These are phyloP conservation scores for Pythium phragmiticola DNA, from an alignment of 352 stramenopile genomes.

Conservation along the genomic window DNA sequence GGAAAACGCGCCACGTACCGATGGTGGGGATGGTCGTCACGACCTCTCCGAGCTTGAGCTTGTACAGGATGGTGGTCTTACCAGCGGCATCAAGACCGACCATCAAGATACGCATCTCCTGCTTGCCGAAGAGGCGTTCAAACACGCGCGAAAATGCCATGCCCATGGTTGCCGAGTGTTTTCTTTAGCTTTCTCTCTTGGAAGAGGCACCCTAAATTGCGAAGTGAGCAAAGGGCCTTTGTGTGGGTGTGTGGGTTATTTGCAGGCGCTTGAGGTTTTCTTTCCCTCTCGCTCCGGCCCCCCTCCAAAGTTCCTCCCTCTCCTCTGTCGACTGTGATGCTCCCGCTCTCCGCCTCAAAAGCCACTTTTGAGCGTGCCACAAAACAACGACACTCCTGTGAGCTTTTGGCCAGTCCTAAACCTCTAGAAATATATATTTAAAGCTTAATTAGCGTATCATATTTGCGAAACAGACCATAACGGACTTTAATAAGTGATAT, in stretches of 20 bases:
- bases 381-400: conserved; percentile 17
- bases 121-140: conserved; percentile 97
- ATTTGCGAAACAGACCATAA: not conserved
- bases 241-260: conserved; percentile 26
- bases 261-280: conserved; percentile 22
- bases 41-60: conserved; percentile 91
- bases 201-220: conserved; percentile 29
- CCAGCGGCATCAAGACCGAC: conserved; percentile 99
- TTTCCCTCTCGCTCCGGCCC: conserved; percentile 21
- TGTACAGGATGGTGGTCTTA: conserved; percentile 99
- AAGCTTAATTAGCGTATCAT: not conserved
- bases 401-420: not conserved
- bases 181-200: conserved; percentile 22
- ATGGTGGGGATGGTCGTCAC: conserved; percentile 98
- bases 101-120: conserved; percentile 99
- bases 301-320: conserved; percentile 2
- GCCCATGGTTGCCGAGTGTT: conserved; percentile 89
- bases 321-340: conserved; percentile 23
- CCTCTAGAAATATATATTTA: not conserved
- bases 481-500: not conserved
- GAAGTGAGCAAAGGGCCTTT: conserved; percentile 23
- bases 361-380: conserved; percentile 19
- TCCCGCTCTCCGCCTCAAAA: conserved; percentile 26
- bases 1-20: conserved; percentile 54
- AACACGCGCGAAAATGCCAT: conserved; percentile 98